These are phyloP conservation scores for Begonia masoniana DNA, from an alignment of 306 rosid species.

Conservation along the genomic window DNA sequence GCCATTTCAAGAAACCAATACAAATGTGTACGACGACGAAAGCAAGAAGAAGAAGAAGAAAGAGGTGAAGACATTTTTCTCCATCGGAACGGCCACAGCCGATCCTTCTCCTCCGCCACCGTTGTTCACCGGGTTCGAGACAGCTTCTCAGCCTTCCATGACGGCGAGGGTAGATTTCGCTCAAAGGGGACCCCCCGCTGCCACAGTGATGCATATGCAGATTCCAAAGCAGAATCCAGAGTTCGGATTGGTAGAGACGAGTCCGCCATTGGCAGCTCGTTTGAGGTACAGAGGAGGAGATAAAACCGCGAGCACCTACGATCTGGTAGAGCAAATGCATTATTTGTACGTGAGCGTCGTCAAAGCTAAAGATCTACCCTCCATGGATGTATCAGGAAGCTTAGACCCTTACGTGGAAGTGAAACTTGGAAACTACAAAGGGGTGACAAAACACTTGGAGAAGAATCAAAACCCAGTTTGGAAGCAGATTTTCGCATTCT, in stretches of 20 bases:
- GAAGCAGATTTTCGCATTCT: slow-evolving; percentile 83
- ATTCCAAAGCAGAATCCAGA: slow-evolving; percentile 60
- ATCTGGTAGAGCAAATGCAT: slow-evolving; percentile 85
- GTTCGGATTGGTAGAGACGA: slow-evolving; percentile 57
- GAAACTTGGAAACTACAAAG: slow-evolving; percentile 85
- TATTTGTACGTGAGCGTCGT: slow-evolving; percentile 81
- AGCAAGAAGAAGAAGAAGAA: slow-evolving; percentile 39
- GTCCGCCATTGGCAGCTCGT: slow-evolving; percentile 79
- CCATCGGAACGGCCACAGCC: slow-evolving; percentile 41
- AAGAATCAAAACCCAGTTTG: slow-evolving; percentile 87
- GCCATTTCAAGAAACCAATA: slow-evolving; percentile 54
- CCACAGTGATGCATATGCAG: slow-evolving; percentile 57
- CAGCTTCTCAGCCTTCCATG: not conserved
- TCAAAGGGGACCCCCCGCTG: slow-evolving; percentile 24
- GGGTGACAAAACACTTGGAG: slow-evolving; percentile 56
- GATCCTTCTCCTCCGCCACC: slow-evolving; percentile 13
- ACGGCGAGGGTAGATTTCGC: slow-evolving; percentile 54
- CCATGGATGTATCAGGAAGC: slow-evolving; percentile 81
- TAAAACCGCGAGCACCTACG: slow-evolving; percentile 79
- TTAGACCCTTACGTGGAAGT: slow-evolving; percentile 95
- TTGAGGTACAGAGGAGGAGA: slow-evolving; percentile 35
- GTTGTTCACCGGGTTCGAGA: slow-evolving; percentile 10
- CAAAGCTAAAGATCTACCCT: slow-evolving; percentile 78
- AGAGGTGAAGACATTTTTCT: slow-evolving; percentile 68
- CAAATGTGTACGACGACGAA: slow-evolving; percentile 32